Conservation (phyloP, 257 asterid species). For the Scutellaria baicalensis region DNA sequence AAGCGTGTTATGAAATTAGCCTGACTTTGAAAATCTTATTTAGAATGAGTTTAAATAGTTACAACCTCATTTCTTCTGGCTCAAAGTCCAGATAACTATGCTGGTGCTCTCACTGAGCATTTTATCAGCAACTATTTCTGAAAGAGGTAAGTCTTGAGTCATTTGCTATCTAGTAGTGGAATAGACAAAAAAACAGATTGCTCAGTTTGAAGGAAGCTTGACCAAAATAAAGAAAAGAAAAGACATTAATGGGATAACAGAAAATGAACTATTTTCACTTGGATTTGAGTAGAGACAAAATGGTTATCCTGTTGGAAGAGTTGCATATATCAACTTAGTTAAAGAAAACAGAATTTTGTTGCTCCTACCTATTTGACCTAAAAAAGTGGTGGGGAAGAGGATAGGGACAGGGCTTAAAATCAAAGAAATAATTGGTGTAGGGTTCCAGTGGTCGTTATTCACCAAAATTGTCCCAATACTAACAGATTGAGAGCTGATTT, state of each 20-base stretch:
- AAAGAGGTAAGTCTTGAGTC: not conserved
- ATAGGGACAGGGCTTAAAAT: not conserved
- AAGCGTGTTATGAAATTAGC: not conserved
- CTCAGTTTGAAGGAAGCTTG: not conserved
- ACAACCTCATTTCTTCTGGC: not conserved
- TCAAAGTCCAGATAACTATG: not conserved
- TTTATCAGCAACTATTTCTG: not conserved
- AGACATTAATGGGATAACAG: not conserved
- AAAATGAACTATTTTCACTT: constrained; percentile 2
- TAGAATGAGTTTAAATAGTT: not conserved
- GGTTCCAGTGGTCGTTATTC: constrained; percentile 10
- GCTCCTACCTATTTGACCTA: not conserved
- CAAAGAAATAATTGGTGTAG: constrained; percentile 8
- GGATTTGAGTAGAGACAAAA: not conserved
- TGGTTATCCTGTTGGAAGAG: constrained; percentile 1
- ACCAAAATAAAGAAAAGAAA: not conserved
- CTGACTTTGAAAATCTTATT: not conserved
- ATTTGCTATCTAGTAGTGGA: not conserved
- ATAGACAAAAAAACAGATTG: not conserved
- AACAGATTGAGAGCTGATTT: constrained; percentile 3
- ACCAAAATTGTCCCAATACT: constrained; percentile 3
- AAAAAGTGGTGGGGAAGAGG: not conserved
- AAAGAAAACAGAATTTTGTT: not conserved
- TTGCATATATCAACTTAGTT: constrained; percentile 4
- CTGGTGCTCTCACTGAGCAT: not conserved